phyloP scores from a whole-genome alignment of 306 rosid species.

The Vigna radiata region DNA sequence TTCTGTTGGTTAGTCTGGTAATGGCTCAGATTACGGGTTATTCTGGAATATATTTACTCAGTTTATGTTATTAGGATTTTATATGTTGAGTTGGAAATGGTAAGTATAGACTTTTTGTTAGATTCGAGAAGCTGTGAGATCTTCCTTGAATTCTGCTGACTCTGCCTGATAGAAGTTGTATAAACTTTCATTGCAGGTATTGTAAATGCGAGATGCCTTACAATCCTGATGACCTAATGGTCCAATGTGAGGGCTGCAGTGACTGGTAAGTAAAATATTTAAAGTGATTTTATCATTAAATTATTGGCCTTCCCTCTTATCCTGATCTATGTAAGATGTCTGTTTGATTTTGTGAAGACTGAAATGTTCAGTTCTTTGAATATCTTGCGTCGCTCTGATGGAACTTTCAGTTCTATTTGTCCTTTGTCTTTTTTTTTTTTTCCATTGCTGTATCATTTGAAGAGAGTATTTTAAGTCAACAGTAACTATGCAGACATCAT shows the following conservation, averaged over 20 bases:
- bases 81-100: conserved; percentile 26
- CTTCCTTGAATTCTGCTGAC: conserved; percentile 31
- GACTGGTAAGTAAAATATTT: conserved; percentile 74
- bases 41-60: not conserved
- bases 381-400: conserved; percentile 29
- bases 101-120: conserved; percentile 32
- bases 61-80: not conserved
- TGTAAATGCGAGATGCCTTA: conserved; percentile 99
- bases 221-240: conserved; percentile 97
- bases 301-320: conserved; percentile 6
- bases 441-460: conserved; percentile 40
- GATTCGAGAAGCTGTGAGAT: conserved; percentile 30
- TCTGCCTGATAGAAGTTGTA: conserved; percentile 39
- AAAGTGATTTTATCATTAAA: conserved; percentile 19
- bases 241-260: conserved; percentile 93
- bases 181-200: conserved; percentile 68
- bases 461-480: conserved; percentile 40
- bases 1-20: conserved; percentile 24
- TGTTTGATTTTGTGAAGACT: conserved; percentile 36
- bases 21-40: not conserved
- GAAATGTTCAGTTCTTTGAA: conserved; percentile 26
- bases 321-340: conserved; percentile 3
- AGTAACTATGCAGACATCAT: not conserved
- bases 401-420: conserved; percentile 17
- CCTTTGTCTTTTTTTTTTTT: conserved; percentile 39